Evolutionary conservation across 2,329 filamentous ascomycete genomes (phyloP), one percentile per base, ranked within the genome.

Genomic region (Graphilbum fragrans): DNA sequence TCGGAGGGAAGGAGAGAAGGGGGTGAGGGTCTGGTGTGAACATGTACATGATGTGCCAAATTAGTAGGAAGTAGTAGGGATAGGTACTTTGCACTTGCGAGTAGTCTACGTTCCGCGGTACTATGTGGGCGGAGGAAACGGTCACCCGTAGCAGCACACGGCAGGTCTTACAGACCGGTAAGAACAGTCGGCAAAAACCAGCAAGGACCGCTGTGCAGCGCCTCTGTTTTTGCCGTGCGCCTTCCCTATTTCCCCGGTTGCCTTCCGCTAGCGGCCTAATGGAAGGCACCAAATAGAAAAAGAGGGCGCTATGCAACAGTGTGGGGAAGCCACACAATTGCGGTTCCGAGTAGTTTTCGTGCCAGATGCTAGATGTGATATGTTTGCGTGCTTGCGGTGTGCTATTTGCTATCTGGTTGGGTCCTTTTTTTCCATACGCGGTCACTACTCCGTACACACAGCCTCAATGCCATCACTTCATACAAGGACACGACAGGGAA

Each of bases 311-410:
- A 19, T 23, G 11, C 20, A 37, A 1, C 14, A 27, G 21, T 38
- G 35, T 41, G 35, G 40, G 35, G 40, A 34, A 29, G 21, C 2
- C 6, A 16, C 2, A 5, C 14, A 33, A n/a, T n/a, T 19, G 27
- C 39, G 8, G 39, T 37, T 37, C 39, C 39, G 39, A 12, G 1
- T 5, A 18, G 39, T 41, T 41, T 33, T 41, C 39, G 39, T 41
- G 8, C 23, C 5, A n/a, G 25, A 23, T n/a, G 21, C 8, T 22
- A 14, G n/a, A 17, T 9, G 19, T 21, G 14, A 34, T 14, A 29
- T 20, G 25, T 12, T 12, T n/a, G 19, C 19, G 19, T 18, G 18
- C 17, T 20, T 16, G 34, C 11, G 3, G 12, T 14, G 18, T 20
- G 5, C 19, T 11, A 10, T 20, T 9, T 35, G 7, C 7, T 9